A percentile compares a stretch with the other conserved stretches of the same genome.
Evolutionary conservation across 169 alveolate genomes (phyloP).

Genomic region (Babesia sp.): DNA sequence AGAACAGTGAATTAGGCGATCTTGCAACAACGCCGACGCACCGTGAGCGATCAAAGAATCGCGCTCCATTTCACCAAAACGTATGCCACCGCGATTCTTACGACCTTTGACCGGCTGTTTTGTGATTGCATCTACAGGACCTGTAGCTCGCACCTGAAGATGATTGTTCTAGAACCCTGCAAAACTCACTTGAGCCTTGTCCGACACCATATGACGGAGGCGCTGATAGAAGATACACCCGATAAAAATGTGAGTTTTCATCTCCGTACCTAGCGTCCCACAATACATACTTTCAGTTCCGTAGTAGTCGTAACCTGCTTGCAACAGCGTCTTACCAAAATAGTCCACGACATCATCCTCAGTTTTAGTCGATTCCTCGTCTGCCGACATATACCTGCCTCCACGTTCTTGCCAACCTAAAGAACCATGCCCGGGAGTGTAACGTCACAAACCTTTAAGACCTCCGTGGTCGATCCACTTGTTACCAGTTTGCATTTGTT

Average conservation of each 20-base stretch:
- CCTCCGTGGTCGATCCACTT: slow-evolving; percentile 83
- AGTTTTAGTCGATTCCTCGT: slow-evolving; percentile 27
- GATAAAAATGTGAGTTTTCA: slow-evolving; percentile 96
- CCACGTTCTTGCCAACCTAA: slow-evolving; percentile 59
- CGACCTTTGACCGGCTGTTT: slow-evolving; percentile 99
- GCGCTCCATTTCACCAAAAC: slow-evolving; percentile 99
- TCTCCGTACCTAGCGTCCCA: slow-evolving; percentile 96
- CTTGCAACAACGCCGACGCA: slow-evolving; percentile 94
- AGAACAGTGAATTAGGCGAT: slow-evolving; percentile 95
- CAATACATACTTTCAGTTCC: slow-evolving; percentile 98
- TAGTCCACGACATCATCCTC: slow-evolving; percentile 66
- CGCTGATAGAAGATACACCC: slow-evolving; percentile 99
- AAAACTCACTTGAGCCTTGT: slow-evolving; percentile 85
- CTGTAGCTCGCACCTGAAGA: slow-evolving; percentile 91
- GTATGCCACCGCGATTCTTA: slow-evolving; percentile 98
- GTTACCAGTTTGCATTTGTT: slow-evolving; percentile 69
- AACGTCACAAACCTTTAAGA: slow-evolving; percentile 65
- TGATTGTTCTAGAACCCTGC: slow-evolving; percentile 75
- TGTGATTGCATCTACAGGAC: slow-evolving; percentile 97
- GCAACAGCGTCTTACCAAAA: slow-evolving; percentile 54
- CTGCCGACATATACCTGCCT: slow-evolving; percentile 47
- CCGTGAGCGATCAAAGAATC: slow-evolving; percentile 99
- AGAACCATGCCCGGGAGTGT: not conserved
- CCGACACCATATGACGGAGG: slow-evolving; percentile 99
- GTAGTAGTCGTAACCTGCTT: slow-evolving; percentile 91